phyloP scores from a whole-genome alignment of 768 basidiomycete genomes.

The Fibroporia radiculosa region DNA sequence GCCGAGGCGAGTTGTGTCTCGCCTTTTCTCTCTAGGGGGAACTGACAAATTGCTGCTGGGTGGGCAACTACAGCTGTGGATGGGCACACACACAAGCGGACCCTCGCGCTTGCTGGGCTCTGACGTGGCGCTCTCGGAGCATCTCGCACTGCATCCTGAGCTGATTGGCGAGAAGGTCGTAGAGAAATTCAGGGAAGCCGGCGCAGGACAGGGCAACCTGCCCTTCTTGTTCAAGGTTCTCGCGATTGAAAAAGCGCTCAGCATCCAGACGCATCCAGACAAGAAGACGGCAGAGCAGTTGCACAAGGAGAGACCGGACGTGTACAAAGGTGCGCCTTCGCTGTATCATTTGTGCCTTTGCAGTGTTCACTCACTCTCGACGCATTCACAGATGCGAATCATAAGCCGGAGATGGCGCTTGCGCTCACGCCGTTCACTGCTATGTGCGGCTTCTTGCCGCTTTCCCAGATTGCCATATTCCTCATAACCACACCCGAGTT shows the following conservation, averaged over 20 bases:
- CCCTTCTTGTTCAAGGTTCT: conserved; percentile 58
- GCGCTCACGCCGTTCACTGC: conserved; percentile 88
- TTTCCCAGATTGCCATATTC: conserved; percentile 58
- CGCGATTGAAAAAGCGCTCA: conserved; percentile 50
- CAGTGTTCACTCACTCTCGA: background rate
- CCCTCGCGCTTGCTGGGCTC: conserved; percentile 49
- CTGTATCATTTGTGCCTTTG: background rate
- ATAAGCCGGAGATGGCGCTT: conserved; percentile 99
- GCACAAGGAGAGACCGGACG: conserved; percentile 49
- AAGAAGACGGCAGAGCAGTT: conserved; percentile 44
- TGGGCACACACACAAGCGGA: conserved; percentile 89
- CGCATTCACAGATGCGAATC: conserved; percentile 67
- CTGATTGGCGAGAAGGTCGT: conserved; percentile 38
- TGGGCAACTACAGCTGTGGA: conserved; percentile 70
- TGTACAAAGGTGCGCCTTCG: conserved; percentile 81
- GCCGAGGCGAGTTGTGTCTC: conserved; percentile 67
- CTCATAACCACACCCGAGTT: conserved; percentile 73
- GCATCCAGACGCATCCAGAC: conserved; percentile 54
- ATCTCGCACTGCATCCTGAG: conserved; percentile 58
- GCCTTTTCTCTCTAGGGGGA: background rate
- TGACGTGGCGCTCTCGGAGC: conserved; percentile 39
- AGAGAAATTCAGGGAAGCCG: conserved; percentile 16
- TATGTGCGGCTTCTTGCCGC: conserved; percentile 89
- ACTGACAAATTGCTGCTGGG: background rate
- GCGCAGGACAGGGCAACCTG: conserved; percentile 19